phyloP scores from a whole-genome alignment of 1,284 basidiomycete genomes.

The Sparassis latifolia region DNA sequence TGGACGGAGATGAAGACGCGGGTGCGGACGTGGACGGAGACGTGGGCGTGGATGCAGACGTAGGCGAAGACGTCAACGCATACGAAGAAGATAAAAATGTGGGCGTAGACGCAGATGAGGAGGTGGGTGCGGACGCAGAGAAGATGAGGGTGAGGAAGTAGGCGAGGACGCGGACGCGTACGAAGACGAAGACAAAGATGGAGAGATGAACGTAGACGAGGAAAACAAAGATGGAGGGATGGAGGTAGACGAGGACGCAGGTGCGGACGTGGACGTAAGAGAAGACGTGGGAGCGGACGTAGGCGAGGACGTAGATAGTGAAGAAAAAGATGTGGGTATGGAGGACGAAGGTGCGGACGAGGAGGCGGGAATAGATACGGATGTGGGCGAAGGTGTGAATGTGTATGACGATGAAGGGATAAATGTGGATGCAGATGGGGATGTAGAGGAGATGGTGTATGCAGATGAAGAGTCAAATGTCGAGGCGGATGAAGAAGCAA shows the following conservation, averaged over 20 bases:
- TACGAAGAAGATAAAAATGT: not conserved
- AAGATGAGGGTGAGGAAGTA: not conserved
- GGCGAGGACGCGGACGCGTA: too few species aligned
- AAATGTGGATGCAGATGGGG: not conserved
- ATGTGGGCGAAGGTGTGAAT: not conserved
- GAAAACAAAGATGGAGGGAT: not conserved
- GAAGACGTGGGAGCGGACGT: not conserved
- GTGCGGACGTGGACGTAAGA: not conserved
- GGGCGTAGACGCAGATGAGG: not conserved
- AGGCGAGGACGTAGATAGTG: not conserved
- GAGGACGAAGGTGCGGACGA: not conserved
- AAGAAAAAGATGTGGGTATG: not conserved
- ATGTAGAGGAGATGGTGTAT: not conserved
- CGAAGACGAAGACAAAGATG: not conserved
- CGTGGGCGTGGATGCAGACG: not conserved
- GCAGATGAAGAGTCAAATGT: not conserved
- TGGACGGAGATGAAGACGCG: not conserved
- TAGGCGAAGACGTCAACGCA: not conserved
- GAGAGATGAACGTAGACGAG: not conserved
- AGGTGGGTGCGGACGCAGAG: not conserved
- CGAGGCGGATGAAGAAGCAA: not conserved
- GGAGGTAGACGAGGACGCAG: not conserved
- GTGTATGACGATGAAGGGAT: too few species aligned
- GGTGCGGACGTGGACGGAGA: not conserved
- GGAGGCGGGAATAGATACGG: not conserved